Conservation (phyloP, 108 stramenopile genomes). For the Pelagomonas calceolata region DNA sequence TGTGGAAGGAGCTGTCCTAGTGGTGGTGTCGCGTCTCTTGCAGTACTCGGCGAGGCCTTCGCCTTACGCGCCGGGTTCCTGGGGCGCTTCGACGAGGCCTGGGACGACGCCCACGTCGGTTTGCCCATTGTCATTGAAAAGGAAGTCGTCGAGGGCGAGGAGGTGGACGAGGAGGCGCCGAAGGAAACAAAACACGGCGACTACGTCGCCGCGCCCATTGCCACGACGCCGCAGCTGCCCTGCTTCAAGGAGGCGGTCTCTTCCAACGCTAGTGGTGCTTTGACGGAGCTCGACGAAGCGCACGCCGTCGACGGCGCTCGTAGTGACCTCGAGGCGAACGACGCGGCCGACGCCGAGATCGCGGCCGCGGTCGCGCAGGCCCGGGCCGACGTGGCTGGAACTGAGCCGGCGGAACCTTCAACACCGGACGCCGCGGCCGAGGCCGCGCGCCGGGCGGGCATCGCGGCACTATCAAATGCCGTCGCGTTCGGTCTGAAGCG, state of each 20-base stretch:
- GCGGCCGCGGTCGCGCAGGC: not conserved
- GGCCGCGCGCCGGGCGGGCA: not conserved
- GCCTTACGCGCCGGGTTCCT: not conserved
- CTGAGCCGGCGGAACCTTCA: no score
- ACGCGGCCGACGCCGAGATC: not conserved
- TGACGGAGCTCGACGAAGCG: slow-evolving; percentile 2
- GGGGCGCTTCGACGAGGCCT: slow-evolving; percentile 3
- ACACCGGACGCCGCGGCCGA: no score
- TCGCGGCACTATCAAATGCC: not conserved
- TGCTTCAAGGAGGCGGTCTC: slow-evolving; percentile 1
- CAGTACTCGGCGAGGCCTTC: slow-evolving; percentile 2
- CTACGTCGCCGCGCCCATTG: not conserved
- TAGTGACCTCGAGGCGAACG: not conserved
- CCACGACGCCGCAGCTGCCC: not conserved
- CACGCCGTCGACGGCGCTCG: not conserved
- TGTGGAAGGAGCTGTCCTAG: not conserved
- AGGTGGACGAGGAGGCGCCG: not conserved
- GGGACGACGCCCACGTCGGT: not conserved
- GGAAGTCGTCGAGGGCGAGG: not conserved
- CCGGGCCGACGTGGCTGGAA: no score
- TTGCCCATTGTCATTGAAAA: no score
- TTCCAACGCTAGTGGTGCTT: not conserved
- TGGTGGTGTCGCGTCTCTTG: not conserved
- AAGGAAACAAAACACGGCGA: not conserved
- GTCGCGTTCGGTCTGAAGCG: not conserved